These are phyloP conservation scores for Ophiostoma pallidulum DNA, from an alignment of 2,329 filamentous ascomycete species.

Conservation along the genomic window DNA sequence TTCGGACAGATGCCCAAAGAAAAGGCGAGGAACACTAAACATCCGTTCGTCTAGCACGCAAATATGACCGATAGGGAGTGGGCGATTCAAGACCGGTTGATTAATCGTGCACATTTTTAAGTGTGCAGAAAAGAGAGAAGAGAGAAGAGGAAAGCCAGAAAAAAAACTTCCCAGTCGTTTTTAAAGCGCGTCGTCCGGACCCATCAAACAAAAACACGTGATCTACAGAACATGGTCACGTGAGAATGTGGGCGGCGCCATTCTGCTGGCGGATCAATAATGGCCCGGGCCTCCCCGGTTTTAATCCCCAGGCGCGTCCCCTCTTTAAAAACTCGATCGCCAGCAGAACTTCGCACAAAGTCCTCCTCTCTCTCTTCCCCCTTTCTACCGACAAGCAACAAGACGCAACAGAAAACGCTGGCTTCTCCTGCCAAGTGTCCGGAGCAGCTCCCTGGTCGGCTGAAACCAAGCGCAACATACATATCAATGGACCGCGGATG, in stretches of 20 bases:
- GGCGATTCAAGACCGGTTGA: constrained; percentile 46
- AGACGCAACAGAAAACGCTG: not conserved
- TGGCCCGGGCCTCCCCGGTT: not conserved
- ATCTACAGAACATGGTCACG: constrained; percentile 1
- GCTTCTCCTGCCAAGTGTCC: not conserved
- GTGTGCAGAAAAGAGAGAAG: constrained; percentile 29
- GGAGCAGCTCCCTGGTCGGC: too few species aligned
- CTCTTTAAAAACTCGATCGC: not conserved
- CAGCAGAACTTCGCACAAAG: not conserved
- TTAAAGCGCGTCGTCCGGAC: too few species aligned
- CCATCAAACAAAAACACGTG: constrained; percentile 5
- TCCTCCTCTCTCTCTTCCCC: not conserved
- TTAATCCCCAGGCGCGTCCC: not conserved
- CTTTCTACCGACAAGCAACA: not conserved
- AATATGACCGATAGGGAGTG: constrained; percentile 52
- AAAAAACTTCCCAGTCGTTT: too few species aligned
- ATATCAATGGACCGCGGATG: too few species aligned
- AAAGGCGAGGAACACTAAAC: constrained; percentile 8
- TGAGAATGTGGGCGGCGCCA: not conserved
- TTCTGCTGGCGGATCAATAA: not conserved
- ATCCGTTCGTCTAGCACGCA: constrained; percentile 44
- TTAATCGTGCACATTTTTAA: constrained; percentile 46
- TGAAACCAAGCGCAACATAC: too few species aligned
- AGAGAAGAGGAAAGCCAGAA: constrained; percentile 11
- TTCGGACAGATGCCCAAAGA: not conserved